phyloP scores from a whole-genome alignment of 2,329 filamentous ascomycete genomes.

The Diaporthe vaccinii region DNA sequence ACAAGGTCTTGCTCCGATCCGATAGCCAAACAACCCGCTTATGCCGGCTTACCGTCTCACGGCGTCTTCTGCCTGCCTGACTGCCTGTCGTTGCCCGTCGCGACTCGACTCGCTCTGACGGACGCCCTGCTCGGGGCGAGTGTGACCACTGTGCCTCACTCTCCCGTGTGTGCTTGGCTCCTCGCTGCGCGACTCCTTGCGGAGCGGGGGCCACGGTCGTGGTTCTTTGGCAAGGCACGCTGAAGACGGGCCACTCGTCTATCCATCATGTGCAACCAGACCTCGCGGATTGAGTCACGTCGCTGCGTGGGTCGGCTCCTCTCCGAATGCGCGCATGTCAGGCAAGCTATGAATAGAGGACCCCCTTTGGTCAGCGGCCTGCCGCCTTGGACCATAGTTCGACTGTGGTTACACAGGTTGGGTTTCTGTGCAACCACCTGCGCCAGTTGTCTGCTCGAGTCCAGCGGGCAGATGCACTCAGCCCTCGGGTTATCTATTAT shows the following conservation, averaged over 20 bases:
- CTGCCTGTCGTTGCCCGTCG: background rate
- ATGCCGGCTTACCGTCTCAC: slow-evolving; percentile 29
- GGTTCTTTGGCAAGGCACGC: slow-evolving; percentile 24
- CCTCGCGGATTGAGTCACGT: slow-evolving; percentile 28
- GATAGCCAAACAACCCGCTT: slow-evolving; percentile 23
- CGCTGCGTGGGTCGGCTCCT: slow-evolving; percentile 26
- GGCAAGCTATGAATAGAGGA: slow-evolving; percentile 30
- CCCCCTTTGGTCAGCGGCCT: slow-evolving; percentile 28
- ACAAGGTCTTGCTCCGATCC: background rate
- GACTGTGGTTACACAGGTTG: slow-evolving; percentile 29
- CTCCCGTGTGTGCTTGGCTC: slow-evolving; percentile 3
- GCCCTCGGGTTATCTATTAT: slow-evolving; percentile 20
- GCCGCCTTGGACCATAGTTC: slow-evolving; percentile 20
- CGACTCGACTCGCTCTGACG: slow-evolving; percentile 4
- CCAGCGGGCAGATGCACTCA: background rate
- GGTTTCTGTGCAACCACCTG: slow-evolving; percentile 28
- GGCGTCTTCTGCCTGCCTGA: slow-evolving; percentile 8
- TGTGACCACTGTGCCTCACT: slow-evolving; percentile 7
- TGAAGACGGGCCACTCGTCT: slow-evolving; percentile 9
- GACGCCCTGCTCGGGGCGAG: slow-evolving; percentile 1
- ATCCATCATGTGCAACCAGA: slow-evolving; percentile 26
- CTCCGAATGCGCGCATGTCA: slow-evolving; percentile 25
- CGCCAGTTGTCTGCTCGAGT: slow-evolving; percentile 16
- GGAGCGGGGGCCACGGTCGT: background rate
- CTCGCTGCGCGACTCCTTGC: slow-evolving; percentile 4